Conservation (phyloP, 2,329 filamentous ascomycete genomes). For the Colletotrichum lupini region DNA sequence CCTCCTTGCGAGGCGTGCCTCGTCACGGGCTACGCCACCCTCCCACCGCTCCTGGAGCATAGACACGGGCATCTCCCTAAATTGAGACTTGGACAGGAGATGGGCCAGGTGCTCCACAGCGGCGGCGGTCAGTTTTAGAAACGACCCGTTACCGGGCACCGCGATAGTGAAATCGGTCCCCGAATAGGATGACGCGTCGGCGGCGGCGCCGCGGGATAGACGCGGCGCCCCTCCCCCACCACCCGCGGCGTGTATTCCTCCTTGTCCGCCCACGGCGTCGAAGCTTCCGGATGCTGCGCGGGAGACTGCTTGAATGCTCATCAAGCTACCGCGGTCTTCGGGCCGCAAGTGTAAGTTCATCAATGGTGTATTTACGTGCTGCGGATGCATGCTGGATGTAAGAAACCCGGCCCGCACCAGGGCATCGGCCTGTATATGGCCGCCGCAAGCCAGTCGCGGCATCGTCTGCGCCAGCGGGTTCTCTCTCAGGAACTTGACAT, state of each 20-base stretch:
- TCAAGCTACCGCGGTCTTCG: slow-evolving; percentile 65
- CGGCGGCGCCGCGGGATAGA: slow-evolving; percentile 37
- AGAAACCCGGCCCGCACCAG: slow-evolving; percentile 76
- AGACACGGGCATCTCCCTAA: slow-evolving; percentile 71
- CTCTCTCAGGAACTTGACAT: slow-evolving; percentile 61
- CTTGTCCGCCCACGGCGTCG: slow-evolving; percentile 75
- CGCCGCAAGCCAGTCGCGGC: slow-evolving; percentile 22
- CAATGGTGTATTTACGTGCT: slow-evolving; percentile 39
- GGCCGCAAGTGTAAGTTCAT: slow-evolving; percentile 58
- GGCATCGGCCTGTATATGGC: slow-evolving; percentile 58
- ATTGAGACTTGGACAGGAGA: slow-evolving; percentile 68
- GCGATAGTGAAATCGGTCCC: slow-evolving; percentile 65
- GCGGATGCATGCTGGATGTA: slow-evolving; percentile 53
- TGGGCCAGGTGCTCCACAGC: slow-evolving; percentile 71
- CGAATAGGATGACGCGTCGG: slow-evolving; percentile 33
- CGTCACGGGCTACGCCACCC: slow-evolving; percentile 66
- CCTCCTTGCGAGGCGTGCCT: slow-evolving; percentile 59
- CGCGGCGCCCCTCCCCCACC: slow-evolving; percentile 58
- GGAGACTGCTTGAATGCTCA: slow-evolving; percentile 71
- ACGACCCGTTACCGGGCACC: slow-evolving; percentile 74
- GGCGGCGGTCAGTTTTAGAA: slow-evolving; percentile 72
- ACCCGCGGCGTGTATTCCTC: slow-evolving; percentile 72
- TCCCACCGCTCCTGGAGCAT: slow-evolving; percentile 77
- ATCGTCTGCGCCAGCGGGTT: slow-evolving; percentile 57
- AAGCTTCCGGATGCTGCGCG: slow-evolving; percentile 75